Evolutionary conservation across 805 yeast genomes (phyloP), one percentile per base, ranked within the genome.

Genomic region (Cyberlindnera sargentensis): DNA sequence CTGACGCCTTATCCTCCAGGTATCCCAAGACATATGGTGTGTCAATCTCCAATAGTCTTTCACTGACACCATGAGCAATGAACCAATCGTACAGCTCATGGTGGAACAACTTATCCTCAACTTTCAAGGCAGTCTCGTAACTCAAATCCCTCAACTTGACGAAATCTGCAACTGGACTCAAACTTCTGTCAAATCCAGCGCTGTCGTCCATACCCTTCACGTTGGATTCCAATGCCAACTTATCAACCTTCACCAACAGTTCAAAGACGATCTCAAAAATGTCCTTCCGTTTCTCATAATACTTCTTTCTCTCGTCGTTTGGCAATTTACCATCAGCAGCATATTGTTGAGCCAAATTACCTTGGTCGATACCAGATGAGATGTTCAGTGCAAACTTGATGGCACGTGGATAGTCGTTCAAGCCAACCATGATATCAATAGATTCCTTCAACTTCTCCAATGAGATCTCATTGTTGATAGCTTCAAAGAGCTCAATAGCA

Each of bases 21-120:
- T 85, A 93, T 27, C 83, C 79, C 47, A 87, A 69, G 33, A 93
- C 78, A 56, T 71, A 91, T 9, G 90, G 85, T 0, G 97, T 87
- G 42, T 86, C 84, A 44, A 91, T 73, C 38, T 83, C 86, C 46
- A 91, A 69, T 36, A 93, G 67, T 48, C 85, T 77, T 44, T 84
- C 93, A 47, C 86, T 82, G 28, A 80, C 75, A 4, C 87, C 90
- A 56, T 85, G 86, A 36, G 72, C 65, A 31, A 88, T 82, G 53
- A 88, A 81, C 97, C 98, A 93, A 60, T 87, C 91, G 62, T 93
- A 93, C 50, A 93, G 76, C 50, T 86, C 85, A 64, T 82, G 88
- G 51, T 93, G 99, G 73, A 93, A 93, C n/a, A 80, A 62, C 56
- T 82, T 85, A 59, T 93, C 98, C 37, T 76, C 71, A 42, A 82